Evolutionary conservation across 768 basidiomycete genomes (phyloP).

Genomic region (Pleurotus pulmonarius): DNA sequence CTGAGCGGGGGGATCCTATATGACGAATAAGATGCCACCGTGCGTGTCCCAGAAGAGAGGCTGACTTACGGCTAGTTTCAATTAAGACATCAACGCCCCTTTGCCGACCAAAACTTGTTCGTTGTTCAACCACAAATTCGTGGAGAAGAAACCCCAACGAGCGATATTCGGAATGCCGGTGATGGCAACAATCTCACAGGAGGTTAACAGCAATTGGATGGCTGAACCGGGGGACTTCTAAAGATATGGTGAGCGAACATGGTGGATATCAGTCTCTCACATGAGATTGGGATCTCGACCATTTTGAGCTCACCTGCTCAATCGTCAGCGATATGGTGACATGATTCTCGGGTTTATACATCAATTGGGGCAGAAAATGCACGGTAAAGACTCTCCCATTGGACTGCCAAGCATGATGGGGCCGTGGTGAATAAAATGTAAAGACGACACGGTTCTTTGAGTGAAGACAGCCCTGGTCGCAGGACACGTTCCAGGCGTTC

Average conservation of each 20-base stretch:
- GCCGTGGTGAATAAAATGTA: not conserved
- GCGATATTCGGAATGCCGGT: too few species aligned
- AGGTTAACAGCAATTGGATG: not conserved
- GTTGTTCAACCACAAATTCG: too few species aligned
- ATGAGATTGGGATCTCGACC: constrained; percentile 7
- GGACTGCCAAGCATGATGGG: not conserved
- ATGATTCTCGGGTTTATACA: constrained; percentile 2
- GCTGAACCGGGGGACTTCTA: not conserved
- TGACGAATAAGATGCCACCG: constrained; percentile 11
- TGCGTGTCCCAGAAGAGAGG: constrained; percentile 15
- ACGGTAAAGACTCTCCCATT: too few species aligned
- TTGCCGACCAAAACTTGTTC: not conserved
- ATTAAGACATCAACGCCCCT: constrained; percentile 1
- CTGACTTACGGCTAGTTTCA: constrained; percentile 11
- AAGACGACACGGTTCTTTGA: not conserved
- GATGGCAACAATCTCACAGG: constrained; percentile 1
- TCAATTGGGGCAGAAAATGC: not conserved
- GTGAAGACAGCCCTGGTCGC: not conserved
- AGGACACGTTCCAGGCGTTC: not conserved
- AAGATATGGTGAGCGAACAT: not conserved
- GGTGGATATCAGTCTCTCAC: constrained; percentile 3
- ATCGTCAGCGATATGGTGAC: constrained; percentile 1
- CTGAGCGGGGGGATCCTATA: not conserved
- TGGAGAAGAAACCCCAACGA: too few species aligned
- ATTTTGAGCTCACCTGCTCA: not conserved